Conservation (phyloP, 257 asterid species). For the Solanum ahanhuiri region DNA sequence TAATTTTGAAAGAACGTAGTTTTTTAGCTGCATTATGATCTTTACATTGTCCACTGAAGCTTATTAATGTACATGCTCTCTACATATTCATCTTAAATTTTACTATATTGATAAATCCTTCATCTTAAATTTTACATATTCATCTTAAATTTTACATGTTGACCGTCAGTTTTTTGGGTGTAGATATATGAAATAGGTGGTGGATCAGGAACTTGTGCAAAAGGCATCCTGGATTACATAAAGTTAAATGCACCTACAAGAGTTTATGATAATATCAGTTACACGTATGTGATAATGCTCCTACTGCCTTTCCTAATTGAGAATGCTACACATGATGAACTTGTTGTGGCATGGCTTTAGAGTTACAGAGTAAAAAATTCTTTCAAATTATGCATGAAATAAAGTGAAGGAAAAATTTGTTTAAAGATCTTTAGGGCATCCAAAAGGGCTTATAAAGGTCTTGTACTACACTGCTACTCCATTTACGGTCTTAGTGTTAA, state of each 20-base stretch:
- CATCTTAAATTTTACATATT: too few relatives aligned
- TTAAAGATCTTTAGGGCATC: not conserved
- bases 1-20: not conserved
- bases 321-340: not conserved
- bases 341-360: not conserved
- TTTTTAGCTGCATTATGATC: not conserved
- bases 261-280: slow-evolving; percentile 77
- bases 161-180: slow-evolving; percentile 9
- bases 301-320: not conserved
- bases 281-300: slow-evolving; percentile 43
- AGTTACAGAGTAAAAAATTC: not conserved
- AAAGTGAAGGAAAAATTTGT: not conserved
- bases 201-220: slow-evolving; percentile 99
- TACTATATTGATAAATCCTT: not conserved
- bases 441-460: not conserved
- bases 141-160: not conserved
- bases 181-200: slow-evolving; percentile 99
- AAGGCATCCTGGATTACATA: slow-evolving; percentile 92
- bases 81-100: not conserved
- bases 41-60: not conserved
- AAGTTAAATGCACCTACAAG: slow-evolving; percentile 90
- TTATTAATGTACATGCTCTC: not conserved
- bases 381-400: not conserved
- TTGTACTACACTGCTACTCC: not conserved
- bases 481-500: not conserved